phyloP scores from a whole-genome alignment of 2,329 filamentous ascomycete species.

The Pseudocercospora musae region DNA sequence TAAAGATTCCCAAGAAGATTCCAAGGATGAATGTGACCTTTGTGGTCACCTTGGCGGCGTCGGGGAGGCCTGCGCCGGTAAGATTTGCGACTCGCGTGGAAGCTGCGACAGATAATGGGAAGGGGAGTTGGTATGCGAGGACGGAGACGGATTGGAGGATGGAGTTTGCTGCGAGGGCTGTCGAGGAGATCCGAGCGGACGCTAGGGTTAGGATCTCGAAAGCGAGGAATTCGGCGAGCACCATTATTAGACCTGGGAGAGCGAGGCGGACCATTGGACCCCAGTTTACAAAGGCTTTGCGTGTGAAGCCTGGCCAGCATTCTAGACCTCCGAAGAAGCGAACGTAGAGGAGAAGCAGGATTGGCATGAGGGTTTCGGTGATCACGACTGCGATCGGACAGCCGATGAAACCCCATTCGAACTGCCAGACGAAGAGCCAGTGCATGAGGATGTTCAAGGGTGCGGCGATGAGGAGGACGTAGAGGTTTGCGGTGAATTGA shows the following conservation, averaged over 20 bases:
- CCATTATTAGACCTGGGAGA: constrained; percentile 86
- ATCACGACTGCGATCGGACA: constrained; percentile 74
- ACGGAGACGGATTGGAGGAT: constrained; percentile 74
- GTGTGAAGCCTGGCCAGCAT: constrained; percentile 79
- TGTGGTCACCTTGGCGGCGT: constrained; percentile 76
- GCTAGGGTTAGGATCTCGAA: constrained; percentile 90
- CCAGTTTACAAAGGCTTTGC: constrained; percentile 70
- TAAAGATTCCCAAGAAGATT: constrained; percentile 71
- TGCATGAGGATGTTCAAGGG: constrained; percentile 79
- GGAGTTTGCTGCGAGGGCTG: constrained; percentile 81
- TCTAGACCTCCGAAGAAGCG: constrained; percentile 63
- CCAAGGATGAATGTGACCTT: constrained; percentile 69
- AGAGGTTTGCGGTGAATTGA: constrained; percentile 77
- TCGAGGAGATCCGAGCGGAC: constrained; percentile 73
- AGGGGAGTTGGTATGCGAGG: constrained; percentile 86
- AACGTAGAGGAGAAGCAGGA: constrained; percentile 72
- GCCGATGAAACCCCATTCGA: constrained; percentile 68
- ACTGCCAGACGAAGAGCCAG: constrained; percentile 70
- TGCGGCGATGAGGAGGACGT: constrained; percentile 77
- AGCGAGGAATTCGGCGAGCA: constrained; percentile 80
- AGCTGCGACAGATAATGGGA: constrained; percentile 82
- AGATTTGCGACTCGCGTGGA: constrained; percentile 88
- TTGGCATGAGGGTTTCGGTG: constrained; percentile 70
- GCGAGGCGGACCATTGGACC: constrained; percentile 81
- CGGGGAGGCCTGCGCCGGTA: constrained; percentile 79